Base-by-base conservation (phyloP, 2,329 filamentous ascomycete species). In the Paecilomyces sp. region DNA sequence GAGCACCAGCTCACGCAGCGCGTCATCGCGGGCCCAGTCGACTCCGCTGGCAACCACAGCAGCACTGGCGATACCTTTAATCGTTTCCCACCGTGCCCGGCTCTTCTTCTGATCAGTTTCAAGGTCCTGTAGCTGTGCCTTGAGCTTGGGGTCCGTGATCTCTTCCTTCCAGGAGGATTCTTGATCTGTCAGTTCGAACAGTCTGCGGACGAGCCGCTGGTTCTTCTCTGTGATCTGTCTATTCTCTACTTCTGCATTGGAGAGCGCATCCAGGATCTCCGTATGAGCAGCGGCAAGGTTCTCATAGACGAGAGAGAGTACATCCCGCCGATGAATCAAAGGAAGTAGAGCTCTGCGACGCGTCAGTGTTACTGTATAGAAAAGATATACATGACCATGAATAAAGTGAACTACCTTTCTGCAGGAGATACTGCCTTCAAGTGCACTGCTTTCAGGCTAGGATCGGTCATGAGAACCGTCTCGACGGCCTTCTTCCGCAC, bases 21-120 rank as follows among this genome's bases (percentile, higher is more conserved):
- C 80, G 57, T 86, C 82, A 73, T 95, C 86, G 50, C 83, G 79
- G 12, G 85, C 86, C 91, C 91, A 96, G 69, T 95, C 87, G 58
- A 94, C 80, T 54, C 91, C 91, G 72, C 91, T 95, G 2, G 89
- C 90, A 4, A 86, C 89, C 54, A 96, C 83, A 58, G 92, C 82
- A 18, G 88, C 90, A 68, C 88, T 89, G n/a, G 89, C 82, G 51
- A 91, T 85, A 25, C 85, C 89, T 76, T 93, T 94, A 73, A 93
- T 84, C 22, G 88, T 85, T 67, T 85, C 85, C 86, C 87, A 91
- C 68, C 83, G 83, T 64, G 86, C 85, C 62, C 84, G 84, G 70
- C 85, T 88, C 24, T 78, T 77, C 66, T 82, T 86, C 61, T 89
- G 76, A 50, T 86, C 82, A 5, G 71, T 75, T 66, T 91, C 85